These are phyloP conservation scores for Nannochloropsis oceanica DNA, from an alignment of 108 stramenopile species.

Conservation along the genomic window DNA sequence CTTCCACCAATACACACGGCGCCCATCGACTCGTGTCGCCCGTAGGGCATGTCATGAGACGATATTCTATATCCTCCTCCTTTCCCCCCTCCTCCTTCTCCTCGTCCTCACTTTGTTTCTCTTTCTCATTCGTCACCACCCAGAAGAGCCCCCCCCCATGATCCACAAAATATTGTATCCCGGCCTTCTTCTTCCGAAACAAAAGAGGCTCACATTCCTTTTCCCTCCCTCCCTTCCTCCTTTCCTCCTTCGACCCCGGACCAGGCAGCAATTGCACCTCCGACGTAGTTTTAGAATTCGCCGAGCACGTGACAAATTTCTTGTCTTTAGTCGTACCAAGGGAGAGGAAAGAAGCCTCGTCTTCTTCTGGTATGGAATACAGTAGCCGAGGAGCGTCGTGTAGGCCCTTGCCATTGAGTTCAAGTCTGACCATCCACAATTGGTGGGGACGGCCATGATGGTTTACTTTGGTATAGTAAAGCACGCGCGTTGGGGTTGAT, in stretches of 20 bases:
- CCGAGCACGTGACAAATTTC: conserved; percentile 4
- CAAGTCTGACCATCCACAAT: background rate
- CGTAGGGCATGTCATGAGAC: background rate
- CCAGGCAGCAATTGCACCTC: conserved; percentile 11
- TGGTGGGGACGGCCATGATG: background rate
- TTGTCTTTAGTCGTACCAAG: conserved; percentile 18
- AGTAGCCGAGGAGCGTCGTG: background rate
- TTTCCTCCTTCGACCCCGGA: background rate
- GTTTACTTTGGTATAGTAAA: background rate
- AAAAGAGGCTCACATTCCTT: background rate
- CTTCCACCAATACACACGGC: background rate
- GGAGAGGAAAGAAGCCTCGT: conserved; percentile 12
- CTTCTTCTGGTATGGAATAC: background rate
- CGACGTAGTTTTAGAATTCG: conserved; percentile 22
- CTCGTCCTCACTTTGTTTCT: background rate
- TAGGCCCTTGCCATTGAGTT: background rate
- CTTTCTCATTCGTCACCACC: conserved; percentile 6
- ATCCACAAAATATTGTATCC: conserved; percentile 22
- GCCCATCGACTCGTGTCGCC: background rate
- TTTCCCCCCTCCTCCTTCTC: background rate
- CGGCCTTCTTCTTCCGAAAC: background rate
- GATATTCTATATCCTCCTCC: background rate
- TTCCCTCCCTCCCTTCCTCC: background rate
- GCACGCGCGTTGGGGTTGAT: background rate
- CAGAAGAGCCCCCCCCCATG: conserved; percentile 8